Evolutionary conservation across 305 asterid genomes (phyloP).

Genomic region (Fraxinus greggii): DNA sequence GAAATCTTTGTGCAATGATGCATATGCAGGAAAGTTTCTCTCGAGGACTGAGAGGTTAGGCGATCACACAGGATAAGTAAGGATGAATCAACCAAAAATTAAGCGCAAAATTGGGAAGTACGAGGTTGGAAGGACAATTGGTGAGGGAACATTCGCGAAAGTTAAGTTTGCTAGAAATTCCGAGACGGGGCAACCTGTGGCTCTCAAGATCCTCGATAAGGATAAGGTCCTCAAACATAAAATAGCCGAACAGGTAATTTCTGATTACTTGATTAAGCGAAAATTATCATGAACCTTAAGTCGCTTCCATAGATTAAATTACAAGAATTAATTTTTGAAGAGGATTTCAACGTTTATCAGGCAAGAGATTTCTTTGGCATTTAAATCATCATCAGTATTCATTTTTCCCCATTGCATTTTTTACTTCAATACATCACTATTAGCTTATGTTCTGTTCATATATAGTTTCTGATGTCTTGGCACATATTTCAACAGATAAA

Average conservation of each 20-base stretch:
- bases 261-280: neutral
- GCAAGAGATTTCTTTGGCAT: neutral
- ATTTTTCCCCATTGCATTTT: neutral
- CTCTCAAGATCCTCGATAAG: slow-evolving; percentile 87
- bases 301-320: neutral
- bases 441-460: slow-evolving; percentile 1
- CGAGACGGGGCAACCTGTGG: slow-evolving; percentile 73
- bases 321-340: neutral
- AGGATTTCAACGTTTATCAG: neutral
- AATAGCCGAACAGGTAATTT: slow-evolving; percentile 81
- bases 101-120: slow-evolving; percentile 83
- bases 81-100: slow-evolving; percentile 62
- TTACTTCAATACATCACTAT: neutral
- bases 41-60: neutral
- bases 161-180: slow-evolving; percentile 86
- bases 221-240: slow-evolving; percentile 89
- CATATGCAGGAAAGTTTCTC: slow-evolving; percentile 18
- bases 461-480: neutral
- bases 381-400: neutral
- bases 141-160: slow-evolving; percentile 95
- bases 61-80: neutral
- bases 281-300: neutral
- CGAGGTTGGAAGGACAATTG: slow-evolving; percentile 90
- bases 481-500: slow-evolving; percentile 53
- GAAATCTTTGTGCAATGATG: neutral